Percentiles rank a stretch among this genome's conserved stretches.
Evolutionary conservation across 257 asterid species (phyloP).

Genomic region (Lavandula angustifolia): DNA sequence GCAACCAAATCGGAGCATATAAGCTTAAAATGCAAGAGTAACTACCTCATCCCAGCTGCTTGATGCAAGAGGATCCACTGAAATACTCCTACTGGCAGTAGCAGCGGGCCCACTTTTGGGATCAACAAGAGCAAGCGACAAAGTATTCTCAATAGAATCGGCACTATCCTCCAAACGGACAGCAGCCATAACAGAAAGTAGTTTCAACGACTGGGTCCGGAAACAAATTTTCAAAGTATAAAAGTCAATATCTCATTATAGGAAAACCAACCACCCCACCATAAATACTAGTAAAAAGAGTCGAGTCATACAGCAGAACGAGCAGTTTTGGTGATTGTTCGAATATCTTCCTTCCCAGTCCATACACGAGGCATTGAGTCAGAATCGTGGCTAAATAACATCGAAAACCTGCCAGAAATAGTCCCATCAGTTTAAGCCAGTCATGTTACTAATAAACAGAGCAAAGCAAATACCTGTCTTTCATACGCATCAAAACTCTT

Average conservation of each 20-base stretch:
- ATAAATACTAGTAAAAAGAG: conserved; percentile 20
- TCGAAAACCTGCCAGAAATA: conserved; percentile 61
- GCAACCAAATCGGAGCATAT: conserved; percentile 8
- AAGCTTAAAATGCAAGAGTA: not conserved
- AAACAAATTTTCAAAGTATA: conserved; percentile 21
- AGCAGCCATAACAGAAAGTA: conserved; percentile 92
- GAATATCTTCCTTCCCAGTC: conserved; percentile 94
- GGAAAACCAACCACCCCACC: conserved; percentile 22
- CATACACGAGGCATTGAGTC: conserved; percentile 92
- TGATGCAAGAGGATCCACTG: conserved; percentile 85
- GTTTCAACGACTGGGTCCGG: conserved; percentile 73
- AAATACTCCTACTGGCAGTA: conserved; percentile 45
- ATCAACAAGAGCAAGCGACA: conserved; percentile 78
- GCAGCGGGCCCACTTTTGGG: conserved; percentile 50
- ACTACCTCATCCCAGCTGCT: conserved; percentile 91
- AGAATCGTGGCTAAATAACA: conserved; percentile 80
- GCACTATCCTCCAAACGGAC: conserved; percentile 74
- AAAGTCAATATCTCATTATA: conserved; percentile 2
- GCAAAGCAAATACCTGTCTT: conserved; percentile 64
- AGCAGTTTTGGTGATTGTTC: conserved; percentile 87
- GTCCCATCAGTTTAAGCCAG: conserved; percentile 36
- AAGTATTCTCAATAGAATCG: conserved; percentile 76
- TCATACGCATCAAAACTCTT: conserved; percentile 82
- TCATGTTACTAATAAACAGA: conserved; percentile 13
- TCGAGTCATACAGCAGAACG: conserved; percentile 76